These are phyloP conservation scores for Scheffersomyces segobiensis DNA, from an alignment of 1,139 yeast species.

Conservation along the genomic window DNA sequence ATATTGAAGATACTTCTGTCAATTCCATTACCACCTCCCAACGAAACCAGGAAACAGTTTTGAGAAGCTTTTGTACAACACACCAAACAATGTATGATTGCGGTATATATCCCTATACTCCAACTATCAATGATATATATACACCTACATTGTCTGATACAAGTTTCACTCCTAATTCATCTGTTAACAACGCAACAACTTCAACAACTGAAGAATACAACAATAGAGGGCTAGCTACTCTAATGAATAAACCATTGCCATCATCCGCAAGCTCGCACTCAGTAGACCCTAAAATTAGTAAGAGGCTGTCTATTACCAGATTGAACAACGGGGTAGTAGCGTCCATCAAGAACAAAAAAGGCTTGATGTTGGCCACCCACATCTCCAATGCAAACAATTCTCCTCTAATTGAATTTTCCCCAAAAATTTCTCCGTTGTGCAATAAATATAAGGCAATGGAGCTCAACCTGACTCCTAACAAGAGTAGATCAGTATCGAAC, in stretches of 20 bases:
- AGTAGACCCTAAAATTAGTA: constrained; percentile 17
- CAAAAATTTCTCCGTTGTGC: constrained; percentile 17
- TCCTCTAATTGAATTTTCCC: constrained; percentile 15
- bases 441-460: constrained; percentile 22
- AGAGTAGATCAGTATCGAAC: constrained; percentile 13
- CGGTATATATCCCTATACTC: constrained; percentile 16
- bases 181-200: constrained; percentile 7
- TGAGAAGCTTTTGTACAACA: constrained; percentile 4
- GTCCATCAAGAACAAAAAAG: constrained; percentile 15
- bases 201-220: constrained; percentile 9
- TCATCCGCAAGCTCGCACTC: constrained; percentile 15
- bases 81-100: constrained; percentile 11
- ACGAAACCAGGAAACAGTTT: neutral
- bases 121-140: constrained; percentile 19
- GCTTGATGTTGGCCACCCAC: constrained; percentile 19
- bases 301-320: constrained; percentile 22
- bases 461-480: constrained; percentile 14
- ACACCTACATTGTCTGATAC: constrained; percentile 23
- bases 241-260: constrained; percentile 14
- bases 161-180: constrained; percentile 21
- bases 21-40: neutral
- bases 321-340: constrained; percentile 12
- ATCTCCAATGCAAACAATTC: constrained; percentile 11
- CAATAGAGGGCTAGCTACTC: constrained; percentile 15
- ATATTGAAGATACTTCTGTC: neutral